Evolutionary conservation across 73 alveolate species (phyloP).

Genomic region (Urostyla sp.): DNA sequence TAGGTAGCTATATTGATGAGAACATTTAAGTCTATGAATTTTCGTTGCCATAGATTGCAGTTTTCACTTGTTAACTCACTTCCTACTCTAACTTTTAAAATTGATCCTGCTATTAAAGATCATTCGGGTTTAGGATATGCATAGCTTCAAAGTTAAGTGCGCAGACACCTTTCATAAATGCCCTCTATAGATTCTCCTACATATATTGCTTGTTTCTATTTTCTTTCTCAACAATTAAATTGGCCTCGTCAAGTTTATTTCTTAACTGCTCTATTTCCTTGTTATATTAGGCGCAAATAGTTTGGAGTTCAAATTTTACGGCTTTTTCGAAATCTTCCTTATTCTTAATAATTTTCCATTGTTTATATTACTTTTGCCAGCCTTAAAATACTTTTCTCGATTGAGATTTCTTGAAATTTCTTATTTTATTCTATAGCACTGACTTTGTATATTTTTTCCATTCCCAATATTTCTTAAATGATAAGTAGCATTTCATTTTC

Average conservation of each 20-base stretch:
- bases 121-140: constrained; percentile 87
- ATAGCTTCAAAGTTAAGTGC: constrained; percentile 98
- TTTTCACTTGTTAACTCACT: constrained; percentile 25
- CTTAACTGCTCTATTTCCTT: constrained; percentile 94
- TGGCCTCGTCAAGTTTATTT: constrained; percentile 87
- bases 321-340: constrained; percentile 57
- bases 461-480: constrained; percentile 62
- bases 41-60: constrained; percentile 7
- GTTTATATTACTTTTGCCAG: constrained; percentile 57
- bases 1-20: background rate
- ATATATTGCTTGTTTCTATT: constrained; percentile 81
- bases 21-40: background rate
- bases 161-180: constrained; percentile 99
- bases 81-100: constrained; percentile 17
- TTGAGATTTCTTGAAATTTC: constrained; percentile 11
- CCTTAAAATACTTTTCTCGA: constrained; percentile 61
- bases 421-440: constrained; percentile 46
- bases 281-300: constrained; percentile 71
- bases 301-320: constrained; percentile 58
- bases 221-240: constrained; percentile 76
- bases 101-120: constrained; percentile 4
- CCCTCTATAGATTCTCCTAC: constrained; percentile 96
- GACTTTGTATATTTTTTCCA: constrained; percentile 63
- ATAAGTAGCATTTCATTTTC: constrained; percentile 60
- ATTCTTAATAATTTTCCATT: constrained; percentile 45